Evolutionary conservation across 768 basidiomycete genomes (phyloP), one percentile per base, ranked within the genome.

Genomic region (Panus rudis): DNA sequence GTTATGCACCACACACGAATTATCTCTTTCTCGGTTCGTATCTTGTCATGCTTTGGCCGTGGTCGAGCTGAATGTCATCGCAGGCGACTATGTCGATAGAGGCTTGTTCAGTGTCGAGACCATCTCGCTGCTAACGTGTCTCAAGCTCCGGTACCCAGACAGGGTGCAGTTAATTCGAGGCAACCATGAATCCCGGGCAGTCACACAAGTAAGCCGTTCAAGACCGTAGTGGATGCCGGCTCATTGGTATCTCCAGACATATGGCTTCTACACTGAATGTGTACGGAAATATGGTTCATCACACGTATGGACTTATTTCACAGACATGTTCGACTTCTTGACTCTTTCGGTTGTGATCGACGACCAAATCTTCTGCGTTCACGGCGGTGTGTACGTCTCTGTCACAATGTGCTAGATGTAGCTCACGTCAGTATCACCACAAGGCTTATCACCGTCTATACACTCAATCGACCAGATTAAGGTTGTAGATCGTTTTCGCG

Each of bases 401-500:
- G 28, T 25, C 21, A 20, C 22, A 16, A 42, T 16, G 27, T 38
- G 39, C 20, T 11, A 30, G 14, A 45, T 21, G 32, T 50, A 22
- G 8, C 37, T 45, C 39, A 6, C 43, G 14, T 30, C 13, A 34
- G 21, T 45, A 37, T 41, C 33, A 34, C 44, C 6, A n/a, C n/a
- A 58, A 96, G 92, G 92, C 2, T 76, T 99, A 26, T 96, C 92
- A 22, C 96, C 96, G 28, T 97, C 93, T 19, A 94, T 99, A 55
- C 96, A 99, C 61, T 93, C 92, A 31, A 93, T 99, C 60, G 96
- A 99, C 69, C 96, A 99, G 65, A 97, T 99, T 64, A 98, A 98
- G 63, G 92, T 98, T 32, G 89, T 98, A 27, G 96, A 99, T 70
- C 84, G 96, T 42, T 98, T 98, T 70, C 78, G 94, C 76, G 91